Percentiles rank a stretch among this genome's conserved stretches.
Conservation (phyloP, 306 rosid species). For the Acacia acuminata region DNA sequence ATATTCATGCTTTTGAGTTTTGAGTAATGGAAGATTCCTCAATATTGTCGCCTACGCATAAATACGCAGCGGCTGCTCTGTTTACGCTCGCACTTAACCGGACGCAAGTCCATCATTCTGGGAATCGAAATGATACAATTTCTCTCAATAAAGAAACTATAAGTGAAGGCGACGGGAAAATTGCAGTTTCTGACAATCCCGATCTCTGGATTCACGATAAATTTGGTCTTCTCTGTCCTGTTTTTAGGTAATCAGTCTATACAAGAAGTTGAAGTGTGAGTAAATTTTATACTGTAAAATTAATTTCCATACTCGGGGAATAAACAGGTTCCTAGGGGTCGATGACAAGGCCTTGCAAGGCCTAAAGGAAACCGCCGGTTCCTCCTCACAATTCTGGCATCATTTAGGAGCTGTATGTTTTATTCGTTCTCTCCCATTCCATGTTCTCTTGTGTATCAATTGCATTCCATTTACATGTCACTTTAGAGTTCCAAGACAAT, state of each 20-base stretch:
- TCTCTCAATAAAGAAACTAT: constrained; percentile 29
- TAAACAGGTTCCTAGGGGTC: constrained; percentile 52
- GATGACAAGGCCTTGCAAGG: constrained; percentile 53
- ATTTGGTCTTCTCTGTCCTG: constrained; percentile 50
- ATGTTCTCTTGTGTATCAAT: not conserved
- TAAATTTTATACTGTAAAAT: constrained; percentile 10
- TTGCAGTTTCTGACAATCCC: constrained; percentile 39
- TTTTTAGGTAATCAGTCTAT: constrained; percentile 46
- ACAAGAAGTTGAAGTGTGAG: not conserved
- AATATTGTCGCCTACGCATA: constrained; percentile 42
- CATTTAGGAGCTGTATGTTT: constrained; percentile 47
- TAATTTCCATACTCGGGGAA: not conserved
- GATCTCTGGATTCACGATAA: constrained; percentile 50
- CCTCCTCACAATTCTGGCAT: constrained; percentile 54
- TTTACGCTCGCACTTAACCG: constrained; percentile 58
- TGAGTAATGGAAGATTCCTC: constrained; percentile 39
- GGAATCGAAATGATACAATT: not conserved
- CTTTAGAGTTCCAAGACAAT: no score
- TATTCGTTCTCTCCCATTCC: constrained; percentile 17
- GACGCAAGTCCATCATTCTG: constrained; percentile 49
- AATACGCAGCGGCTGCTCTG: constrained; percentile 51
- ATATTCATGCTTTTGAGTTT: not conserved
- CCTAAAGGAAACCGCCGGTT: constrained; percentile 50
- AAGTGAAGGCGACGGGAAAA: not conserved
- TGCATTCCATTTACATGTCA: no score